Percentiles rank a stretch among this genome's conserved stretches.
phyloP scores from a whole-genome alignment of 306 rosid genomes.

The Acacia acuminata region DNA sequence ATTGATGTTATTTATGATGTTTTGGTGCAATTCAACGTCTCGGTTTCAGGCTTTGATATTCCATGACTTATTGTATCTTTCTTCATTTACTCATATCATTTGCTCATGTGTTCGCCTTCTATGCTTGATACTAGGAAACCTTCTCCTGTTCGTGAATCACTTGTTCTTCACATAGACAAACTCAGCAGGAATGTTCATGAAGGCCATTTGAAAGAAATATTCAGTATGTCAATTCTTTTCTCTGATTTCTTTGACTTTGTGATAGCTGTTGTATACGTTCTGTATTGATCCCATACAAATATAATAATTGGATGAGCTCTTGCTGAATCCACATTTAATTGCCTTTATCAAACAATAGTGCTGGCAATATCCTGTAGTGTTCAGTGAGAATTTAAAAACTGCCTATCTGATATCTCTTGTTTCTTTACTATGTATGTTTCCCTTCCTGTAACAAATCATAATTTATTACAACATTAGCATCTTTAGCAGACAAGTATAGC shows the following conservation, averaged over 20 bases:
- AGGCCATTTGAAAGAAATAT: conserved; percentile 92
- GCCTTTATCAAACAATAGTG: background rate
- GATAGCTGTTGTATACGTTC: background rate
- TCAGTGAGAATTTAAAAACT: conserved; percentile 7
- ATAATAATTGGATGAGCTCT: background rate
- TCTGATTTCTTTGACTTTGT: conserved; percentile 16
- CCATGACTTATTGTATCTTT: background rate
- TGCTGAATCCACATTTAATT: conserved; percentile 7
- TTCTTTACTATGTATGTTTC: background rate
- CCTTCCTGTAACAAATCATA: background rate
- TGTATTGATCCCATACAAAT: background rate
- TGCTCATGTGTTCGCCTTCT: conserved; percentile 9
- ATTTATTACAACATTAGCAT: background rate
- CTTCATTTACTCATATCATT: background rate
- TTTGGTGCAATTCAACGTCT: conserved; percentile 8
- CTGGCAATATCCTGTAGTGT: conserved; percentile 5
- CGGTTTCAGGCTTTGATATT: background rate
- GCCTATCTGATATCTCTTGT: background rate
- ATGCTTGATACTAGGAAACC: conserved; percentile 63
- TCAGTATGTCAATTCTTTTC: conserved; percentile 57
- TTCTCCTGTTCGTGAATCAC: conserved; percentile 84
- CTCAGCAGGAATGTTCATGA: conserved; percentile 97
- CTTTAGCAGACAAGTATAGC: background rate
- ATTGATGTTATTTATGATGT: background rate
- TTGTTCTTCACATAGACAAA: conserved; percentile 80